Conservation (phyloP, 805 yeast species). For the Ogataea pignaliae region DNA sequence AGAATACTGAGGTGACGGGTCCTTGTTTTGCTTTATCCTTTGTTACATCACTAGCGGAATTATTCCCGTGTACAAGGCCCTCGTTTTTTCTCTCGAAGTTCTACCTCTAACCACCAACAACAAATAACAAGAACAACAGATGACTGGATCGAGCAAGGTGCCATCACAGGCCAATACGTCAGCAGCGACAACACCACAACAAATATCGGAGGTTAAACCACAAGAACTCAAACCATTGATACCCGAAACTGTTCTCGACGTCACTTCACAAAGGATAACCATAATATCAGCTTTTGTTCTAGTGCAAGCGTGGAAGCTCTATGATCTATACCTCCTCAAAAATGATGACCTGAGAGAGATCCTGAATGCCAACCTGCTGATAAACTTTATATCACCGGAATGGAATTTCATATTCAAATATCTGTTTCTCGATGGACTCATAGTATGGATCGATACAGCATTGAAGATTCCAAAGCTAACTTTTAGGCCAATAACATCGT, state of each 20-base stretch:
- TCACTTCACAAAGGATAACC: conserved; percentile 71
- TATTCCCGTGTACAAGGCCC: too few species aligned
- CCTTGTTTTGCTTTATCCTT: too few species aligned
- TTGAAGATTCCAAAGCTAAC: conserved; percentile 71
- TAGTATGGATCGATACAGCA: conserved; percentile 65
- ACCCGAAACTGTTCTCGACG: conserved; percentile 62
- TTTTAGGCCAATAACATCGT: conserved; percentile 54
- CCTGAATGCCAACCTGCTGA: conserved; percentile 19
- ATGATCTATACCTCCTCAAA: conserved; percentile 61
- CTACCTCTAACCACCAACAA: too few species aligned
- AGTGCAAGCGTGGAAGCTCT: conserved; percentile 83
- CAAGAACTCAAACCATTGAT: conserved; percentile 38
- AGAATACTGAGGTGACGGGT: too few species aligned
- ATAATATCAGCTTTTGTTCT: conserved; percentile 61
- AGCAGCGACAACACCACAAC: background rate
- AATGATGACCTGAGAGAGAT: conserved; percentile 30
- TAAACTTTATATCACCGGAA: conserved; percentile 41
- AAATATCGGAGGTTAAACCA: too few species aligned
- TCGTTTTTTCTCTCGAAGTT: too few species aligned
- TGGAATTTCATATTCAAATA: conserved; percentile 67
- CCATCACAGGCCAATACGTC: background rate
- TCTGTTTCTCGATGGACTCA: conserved; percentile 65
- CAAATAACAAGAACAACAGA: background rate
- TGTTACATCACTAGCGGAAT: too few species aligned
- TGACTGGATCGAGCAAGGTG: background rate